Base-by-base conservation (phyloP, 192 early-diverging fungal species). In the Backusella liffmaniae region DNA sequence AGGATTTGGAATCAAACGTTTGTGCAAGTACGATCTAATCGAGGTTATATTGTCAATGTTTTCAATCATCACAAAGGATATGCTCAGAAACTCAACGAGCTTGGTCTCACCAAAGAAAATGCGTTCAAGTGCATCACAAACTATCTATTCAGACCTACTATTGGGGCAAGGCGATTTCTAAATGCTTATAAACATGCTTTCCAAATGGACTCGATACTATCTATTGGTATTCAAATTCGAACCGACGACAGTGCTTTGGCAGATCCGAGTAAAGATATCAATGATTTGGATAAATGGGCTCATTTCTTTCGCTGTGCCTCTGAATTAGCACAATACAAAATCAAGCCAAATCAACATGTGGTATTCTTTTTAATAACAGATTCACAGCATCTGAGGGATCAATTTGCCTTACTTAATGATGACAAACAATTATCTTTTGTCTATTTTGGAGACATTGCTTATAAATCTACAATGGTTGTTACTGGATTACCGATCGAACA, bases 311-410 rank as follows among this genome's bases (percentile, higher is more conserved):
- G 66, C 10, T 86, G 84, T 29, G 84, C 84, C 9, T 76, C 81
- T 23, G 75, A 86, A 68, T 49, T 86, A 7, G 79, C 80, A 2
- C 23, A 56, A 36, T 71, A 78, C 8, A 79, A 86, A 23, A 2
- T 29, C 10, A 70, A 75, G 1, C 35, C 77, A 72, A 59, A 78
- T 9, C 46, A 79, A 35, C 70, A 71, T 18, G 67, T 81, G 13
- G 71, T 86, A 12, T 86, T 79, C 65, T 86, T 80, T 72, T 41
- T 86, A 4, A 73, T 86, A 59, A 86, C 84, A 5, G 84, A 86
- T 73, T 86, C 84, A 4, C 37, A 44, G 32, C 76, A 79, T 36
- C 66, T 86, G 30, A 78, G 83, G 16, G 71, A 84, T n/a, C 77
- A 82, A 62, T 77, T 84, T 66, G 67, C 73, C 16, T 62, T 74